A percentile compares a stretch with the other conserved stretches of the same genome.
Evolutionary conservation across 345 rosid species (phyloP).

Genomic region (Camelina laxa): DNA sequence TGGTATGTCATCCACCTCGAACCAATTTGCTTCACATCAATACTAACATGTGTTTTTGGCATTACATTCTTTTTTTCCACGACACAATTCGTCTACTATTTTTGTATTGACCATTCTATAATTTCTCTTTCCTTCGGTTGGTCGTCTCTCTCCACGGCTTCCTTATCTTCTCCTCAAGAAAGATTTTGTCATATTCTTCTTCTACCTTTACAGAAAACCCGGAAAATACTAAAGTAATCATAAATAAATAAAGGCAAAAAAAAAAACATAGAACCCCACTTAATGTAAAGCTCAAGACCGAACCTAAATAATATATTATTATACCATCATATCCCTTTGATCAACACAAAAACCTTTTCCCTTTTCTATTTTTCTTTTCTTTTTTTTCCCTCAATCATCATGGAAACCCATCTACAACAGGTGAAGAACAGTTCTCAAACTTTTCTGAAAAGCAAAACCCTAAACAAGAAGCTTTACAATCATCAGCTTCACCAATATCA

Average conservation of each 20-base stretch:
- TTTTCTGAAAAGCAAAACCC: conserved; percentile 47
- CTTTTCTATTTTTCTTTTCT: neutral
- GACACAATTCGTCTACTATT: conserved; percentile 32
- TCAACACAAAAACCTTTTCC: conserved; percentile 42
- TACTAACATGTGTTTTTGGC: conserved; percentile 25
- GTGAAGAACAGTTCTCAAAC: conserved; percentile 48
- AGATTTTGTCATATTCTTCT: conserved; percentile 42
- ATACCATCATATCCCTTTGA: conserved; percentile 38
- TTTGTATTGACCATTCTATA: conserved; percentile 37
- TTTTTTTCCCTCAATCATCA: conserved; percentile 41
- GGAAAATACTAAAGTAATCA: conserved; percentile 36
- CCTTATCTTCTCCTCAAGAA: conserved; percentile 43
- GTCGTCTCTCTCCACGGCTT: conserved; percentile 47
- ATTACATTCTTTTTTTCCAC: conserved; percentile 33
- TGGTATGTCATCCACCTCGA: neutral
- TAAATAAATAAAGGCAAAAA: conserved; percentile 3
- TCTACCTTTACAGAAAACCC: conserved; percentile 29
- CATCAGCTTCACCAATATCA: conserved; percentile 57
- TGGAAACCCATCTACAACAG: conserved; percentile 56
- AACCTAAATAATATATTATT: conserved; percentile 39
- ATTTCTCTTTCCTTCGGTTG: neutral
- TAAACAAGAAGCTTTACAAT: conserved; percentile 43
- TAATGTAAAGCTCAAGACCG: conserved; percentile 11
- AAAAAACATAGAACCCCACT: conserved; percentile 25
- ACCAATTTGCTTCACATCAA: conserved; percentile 17